phyloP scores from a whole-genome alignment of 352 stramenopile species.

The Peronospora destructor region DNA sequence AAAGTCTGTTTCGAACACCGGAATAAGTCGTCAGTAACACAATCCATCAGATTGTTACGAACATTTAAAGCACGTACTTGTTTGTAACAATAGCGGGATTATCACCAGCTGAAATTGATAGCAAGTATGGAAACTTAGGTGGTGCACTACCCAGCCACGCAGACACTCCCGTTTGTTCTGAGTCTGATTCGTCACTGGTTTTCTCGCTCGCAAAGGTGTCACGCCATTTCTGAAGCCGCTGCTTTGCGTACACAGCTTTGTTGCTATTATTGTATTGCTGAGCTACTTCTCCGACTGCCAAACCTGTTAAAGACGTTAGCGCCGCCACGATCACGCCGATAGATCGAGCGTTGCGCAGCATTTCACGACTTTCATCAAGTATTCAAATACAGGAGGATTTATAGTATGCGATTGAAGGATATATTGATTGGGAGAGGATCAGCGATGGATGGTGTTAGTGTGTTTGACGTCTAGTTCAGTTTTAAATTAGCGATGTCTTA shows the following conservation, averaged over 20 bases:
- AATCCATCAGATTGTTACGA: not conserved
- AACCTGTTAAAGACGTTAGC: constrained; percentile 17
- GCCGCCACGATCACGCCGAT: constrained; percentile 21
- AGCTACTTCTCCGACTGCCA: constrained; percentile 35
- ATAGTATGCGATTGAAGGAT: constrained; percentile 2
- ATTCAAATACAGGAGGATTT: constrained; percentile 6
- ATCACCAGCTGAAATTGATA: constrained; percentile 53
- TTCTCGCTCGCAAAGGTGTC: not conserved
- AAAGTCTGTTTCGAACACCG: constrained; percentile 16
- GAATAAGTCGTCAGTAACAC: not conserved
- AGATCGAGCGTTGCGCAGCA: constrained; percentile 14
- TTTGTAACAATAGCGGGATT: constrained; percentile 28
- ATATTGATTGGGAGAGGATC: constrained; percentile 4
- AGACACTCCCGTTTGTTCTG: constrained; percentile 1
- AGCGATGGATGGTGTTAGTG: constrained; percentile 10
- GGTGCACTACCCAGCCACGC: constrained; percentile 44
- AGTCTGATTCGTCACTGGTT: constrained; percentile 5
- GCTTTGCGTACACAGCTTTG: constrained; percentile 31
- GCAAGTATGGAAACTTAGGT: constrained; percentile 61
- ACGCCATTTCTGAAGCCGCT: constrained; percentile 30
- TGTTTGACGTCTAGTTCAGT: constrained; percentile 1
- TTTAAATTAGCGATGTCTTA: constrained; percentile 7
- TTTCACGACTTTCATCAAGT: constrained; percentile 2
- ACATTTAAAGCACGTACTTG: constrained; percentile 16
- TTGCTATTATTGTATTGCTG: constrained; percentile 36